Percentiles rank a stretch among this genome's conserved stretches.
Conservation (phyloP, 1,139 yeast genomes). For the Lodderomyces jiufengensis region DNA sequence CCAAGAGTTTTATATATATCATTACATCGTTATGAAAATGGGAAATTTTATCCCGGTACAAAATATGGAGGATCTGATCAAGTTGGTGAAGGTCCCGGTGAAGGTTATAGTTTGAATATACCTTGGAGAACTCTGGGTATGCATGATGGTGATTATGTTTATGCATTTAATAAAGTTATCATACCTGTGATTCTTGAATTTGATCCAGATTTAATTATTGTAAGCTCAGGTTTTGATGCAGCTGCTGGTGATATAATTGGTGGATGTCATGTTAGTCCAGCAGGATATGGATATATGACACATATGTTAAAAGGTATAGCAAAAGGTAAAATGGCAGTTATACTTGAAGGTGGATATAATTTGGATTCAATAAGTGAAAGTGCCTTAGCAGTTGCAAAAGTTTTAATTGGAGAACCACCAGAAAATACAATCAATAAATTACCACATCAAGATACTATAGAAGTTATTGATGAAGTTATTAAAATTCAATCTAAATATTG, state of each 20-base stretch:
- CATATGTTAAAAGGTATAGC: constrained; percentile 86
- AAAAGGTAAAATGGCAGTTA: constrained; percentile 82
- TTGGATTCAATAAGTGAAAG: constrained; percentile 85
- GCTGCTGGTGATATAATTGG: constrained; percentile 98
- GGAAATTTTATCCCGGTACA: constrained; percentile 93
- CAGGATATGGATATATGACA: constrained; percentile 96
- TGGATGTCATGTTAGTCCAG: constrained; percentile 94
- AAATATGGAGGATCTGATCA: constrained; percentile 71
- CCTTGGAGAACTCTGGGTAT: constrained; percentile 96
- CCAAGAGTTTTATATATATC: constrained; percentile 90
- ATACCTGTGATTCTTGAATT: constrained; percentile 88
- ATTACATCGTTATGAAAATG: constrained; percentile 87
- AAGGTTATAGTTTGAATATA: constrained; percentile 82
- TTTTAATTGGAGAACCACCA: constrained; percentile 92
- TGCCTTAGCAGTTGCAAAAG: constrained; percentile 90
- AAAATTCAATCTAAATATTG: constrained; percentile 82
- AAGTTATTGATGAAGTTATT: constrained; percentile 80
- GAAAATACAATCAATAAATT: constrained; percentile 58
- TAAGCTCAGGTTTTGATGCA: constrained; percentile 96
- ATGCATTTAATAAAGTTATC: constrained; percentile 85
- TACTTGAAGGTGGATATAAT: constrained; percentile 95
- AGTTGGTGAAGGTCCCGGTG: constrained; percentile 83
- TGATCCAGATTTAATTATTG: constrained; percentile 87
- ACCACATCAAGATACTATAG: constrained; percentile 78
- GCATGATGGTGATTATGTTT: constrained; percentile 93